Evolutionary conservation across 257 asterid genomes (phyloP), one percentile per base, ranked within the genome.

Genomic region (Gynochthodes officinalis): DNA sequence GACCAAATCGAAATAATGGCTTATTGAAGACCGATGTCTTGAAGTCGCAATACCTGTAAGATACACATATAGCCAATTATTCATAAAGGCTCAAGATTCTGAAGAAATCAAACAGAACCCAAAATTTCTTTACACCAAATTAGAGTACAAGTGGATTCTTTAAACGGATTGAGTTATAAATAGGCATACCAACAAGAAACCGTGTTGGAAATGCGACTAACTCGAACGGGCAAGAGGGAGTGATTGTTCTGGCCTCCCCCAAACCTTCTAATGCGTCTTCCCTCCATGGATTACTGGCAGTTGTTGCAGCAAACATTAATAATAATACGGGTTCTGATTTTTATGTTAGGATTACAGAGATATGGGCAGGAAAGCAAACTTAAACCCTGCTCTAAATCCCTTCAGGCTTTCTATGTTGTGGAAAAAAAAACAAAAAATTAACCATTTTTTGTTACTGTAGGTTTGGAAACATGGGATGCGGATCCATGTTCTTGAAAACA

Each of bases 11-110:
- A 79, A 83, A 90, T 58, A 93, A 74, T 33, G 95, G 88, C 46
- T 84, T 89, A 72, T 93, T 93, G 80, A 90, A 81, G 50, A 76
- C 76, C 48, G 71, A 48, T 7, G 86, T 85, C 78, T 93, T 93
- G 84, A 78, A 77, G 80, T 91, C 97, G 55, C 98, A 93, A 59
- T 88, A 93, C 96, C 98, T 88, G 77, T 28, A 82, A 28, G 49
- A 60, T 1, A 50, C 33, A 21, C 2, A 75, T 11, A 40, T 0
- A 44, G 14, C 46, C 48, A 19, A 25, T 44, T 46, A 13, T 18
- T 69, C 32, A 64, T 14, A n/a, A 23, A 27, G 33, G 48, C 10
- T n/a, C 49, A 77, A 59, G 59, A 46, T 40, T 1, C 57, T 39
- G 19, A 46, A 2, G 15, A 35, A 63, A 73, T 75, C 50, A 58